Conservation (phyloP, 495 filamentous ascomycete genomes). For the Hypoxylon cercidicola region DNA sequence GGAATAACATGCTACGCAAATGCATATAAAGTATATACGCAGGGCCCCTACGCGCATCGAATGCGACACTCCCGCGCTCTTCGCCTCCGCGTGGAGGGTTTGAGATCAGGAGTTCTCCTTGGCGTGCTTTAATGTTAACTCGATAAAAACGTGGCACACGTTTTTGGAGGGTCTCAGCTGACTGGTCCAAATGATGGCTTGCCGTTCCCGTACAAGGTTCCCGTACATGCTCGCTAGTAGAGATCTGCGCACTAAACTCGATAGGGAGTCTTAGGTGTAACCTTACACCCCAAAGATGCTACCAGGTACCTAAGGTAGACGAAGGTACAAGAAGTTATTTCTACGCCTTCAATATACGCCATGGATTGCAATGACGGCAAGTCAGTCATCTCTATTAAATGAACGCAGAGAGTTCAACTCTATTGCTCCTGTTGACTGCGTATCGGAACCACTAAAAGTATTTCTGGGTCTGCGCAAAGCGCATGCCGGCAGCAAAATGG, state of each 20-base stretch:
- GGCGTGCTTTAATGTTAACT: not conserved
- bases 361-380: no score
- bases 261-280: no score
- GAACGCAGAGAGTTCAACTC: no score
- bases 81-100: slow-evolving; percentile 9
- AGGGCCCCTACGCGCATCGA: not conserved
- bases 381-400: no score
- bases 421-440: no score
- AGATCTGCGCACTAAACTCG: no score
- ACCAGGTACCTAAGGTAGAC: no score
- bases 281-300: no score
- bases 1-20: slow-evolving; percentile 9
- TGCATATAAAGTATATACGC: not conserved
- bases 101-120: not conserved
- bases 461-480: slow-evolving; percentile 51
- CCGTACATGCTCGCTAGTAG: no score
- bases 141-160: slow-evolving; percentile 16
- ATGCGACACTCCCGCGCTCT: not conserved
- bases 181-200: slow-evolving; percentile 21
- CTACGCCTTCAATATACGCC: no score
- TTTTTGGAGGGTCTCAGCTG: slow-evolving; percentile 13
- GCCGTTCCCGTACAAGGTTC: no score
- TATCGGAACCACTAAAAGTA: slow-evolving; percentile 36
- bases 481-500: slow-evolving; percentile 57
- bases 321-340: no score